Base-by-base conservation (phyloP, 2,329 filamentous ascomycete genomes). In the Phialophora macrospora region DNA sequence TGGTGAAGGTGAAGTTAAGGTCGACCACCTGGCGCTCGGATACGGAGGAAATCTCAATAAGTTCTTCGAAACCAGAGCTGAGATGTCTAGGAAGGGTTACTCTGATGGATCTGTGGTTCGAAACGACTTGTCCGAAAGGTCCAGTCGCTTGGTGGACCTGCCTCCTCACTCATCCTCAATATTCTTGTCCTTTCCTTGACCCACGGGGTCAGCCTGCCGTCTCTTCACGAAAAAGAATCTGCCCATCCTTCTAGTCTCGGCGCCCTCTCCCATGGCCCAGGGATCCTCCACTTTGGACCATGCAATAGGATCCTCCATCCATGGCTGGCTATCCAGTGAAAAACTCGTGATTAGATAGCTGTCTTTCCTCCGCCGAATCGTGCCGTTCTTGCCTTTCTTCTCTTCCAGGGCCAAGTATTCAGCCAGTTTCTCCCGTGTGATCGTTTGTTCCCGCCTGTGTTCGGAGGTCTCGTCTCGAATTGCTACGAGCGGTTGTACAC, bases 201-300 rank as follows among this genome's bases (percentile, higher is more conserved):
- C n/a, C 46, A 14, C 8, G 17, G n/a, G 20, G 14, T 17, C 30
- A 32, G 46, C 34, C 22, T 59, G 44, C 34, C 59, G 57, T 38
- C 65, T 67, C 69, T 91, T 86, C 1, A 95, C 92, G 7, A 94
- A 87, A 71, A 96, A 94, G 73, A 89, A 96, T 70, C 84, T 86
- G 14, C 90, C 91, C 4, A 84, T 84, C 61, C 82, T 92, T 34
- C 90, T 90, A 3, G 84, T 84, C 60, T 83, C 92, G 12, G 60
- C 67, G 72, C 84, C 86, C 17, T 84, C 81, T 0, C 91, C 90
- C 61, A 84, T 84, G 1, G 82, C 83, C 55, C 95, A 76, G 0
- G 89, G 87, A 79, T 95, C 84, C 87, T 92, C 44, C 20, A 60
- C 46, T 30, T 52, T 51, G 14, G 44, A 51, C 58, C 58, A 60